These are phyloP conservation scores for Aquilaria malaccensis DNA, from an alignment of 345 rosid genomes.

Conservation along the genomic window DNA sequence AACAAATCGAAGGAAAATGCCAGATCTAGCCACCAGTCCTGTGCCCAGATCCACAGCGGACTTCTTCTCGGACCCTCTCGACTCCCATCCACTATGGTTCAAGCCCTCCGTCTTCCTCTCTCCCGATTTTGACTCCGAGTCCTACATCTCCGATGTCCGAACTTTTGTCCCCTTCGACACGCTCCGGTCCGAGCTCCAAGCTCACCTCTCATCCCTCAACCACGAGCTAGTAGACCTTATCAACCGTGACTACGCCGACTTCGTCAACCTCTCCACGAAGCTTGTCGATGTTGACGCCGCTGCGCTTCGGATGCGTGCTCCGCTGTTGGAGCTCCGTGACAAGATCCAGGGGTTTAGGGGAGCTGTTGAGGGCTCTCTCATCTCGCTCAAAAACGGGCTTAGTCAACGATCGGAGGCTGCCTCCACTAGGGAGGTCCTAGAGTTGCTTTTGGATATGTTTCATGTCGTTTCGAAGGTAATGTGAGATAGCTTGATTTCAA, in stretches of 20 bases:
- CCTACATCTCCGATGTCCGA: conserved; percentile 90
- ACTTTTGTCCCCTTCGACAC: conserved; percentile 94
- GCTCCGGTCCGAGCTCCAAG: conserved; percentile 87
- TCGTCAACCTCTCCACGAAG: conserved; percentile 91
- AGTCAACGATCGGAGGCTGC: conserved; percentile 96
- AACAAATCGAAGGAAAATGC: conserved; percentile 20
- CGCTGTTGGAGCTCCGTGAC: conserved; percentile 78
- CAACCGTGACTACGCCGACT: conserved; percentile 97
- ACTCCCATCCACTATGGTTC: conserved; percentile 91
- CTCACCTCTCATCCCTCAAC: conserved; percentile 82
- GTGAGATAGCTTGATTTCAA: neutral
- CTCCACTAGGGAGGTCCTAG: conserved; percentile 76
- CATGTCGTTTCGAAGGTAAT: conserved; percentile 93
- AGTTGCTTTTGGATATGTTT: conserved; percentile 81
- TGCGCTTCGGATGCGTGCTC: conserved; percentile 96
- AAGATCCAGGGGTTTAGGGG: conserved; percentile 80
- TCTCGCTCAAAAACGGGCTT: conserved; percentile 65
- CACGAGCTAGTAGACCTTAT: conserved; percentile 94
- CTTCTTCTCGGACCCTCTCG: conserved; percentile 86
- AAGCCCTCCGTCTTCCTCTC: conserved; percentile 83
- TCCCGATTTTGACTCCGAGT: conserved; percentile 72
- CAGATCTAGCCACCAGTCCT: conserved; percentile 43
- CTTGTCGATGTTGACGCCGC: conserved; percentile 92
- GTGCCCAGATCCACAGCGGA: conserved; percentile 85
- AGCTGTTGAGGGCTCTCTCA: conserved; percentile 59